Evolutionary conservation across 495 filamentous ascomycete genomes (phyloP).

Genomic region (Aspergillus funiculosus): DNA sequence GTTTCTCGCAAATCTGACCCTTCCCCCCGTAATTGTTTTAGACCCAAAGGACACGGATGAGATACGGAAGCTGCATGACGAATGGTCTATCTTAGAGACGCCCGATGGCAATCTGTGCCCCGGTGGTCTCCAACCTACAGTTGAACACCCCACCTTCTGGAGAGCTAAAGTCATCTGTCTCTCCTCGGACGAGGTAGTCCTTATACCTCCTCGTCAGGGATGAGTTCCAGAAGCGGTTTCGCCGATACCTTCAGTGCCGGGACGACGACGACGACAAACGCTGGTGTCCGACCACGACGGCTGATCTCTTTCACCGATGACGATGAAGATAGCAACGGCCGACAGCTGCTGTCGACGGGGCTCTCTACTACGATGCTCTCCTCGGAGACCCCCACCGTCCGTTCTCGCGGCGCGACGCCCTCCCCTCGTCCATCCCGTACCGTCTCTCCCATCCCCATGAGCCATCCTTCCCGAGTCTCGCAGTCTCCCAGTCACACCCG

Average conservation of each 20-base stretch:
- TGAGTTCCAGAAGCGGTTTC: slow-evolving; percentile 42
- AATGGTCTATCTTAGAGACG: slow-evolving; percentile 40
- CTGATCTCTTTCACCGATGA: slow-evolving; percentile 40
- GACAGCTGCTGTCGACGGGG: slow-evolving; percentile 30
- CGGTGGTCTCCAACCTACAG: slow-evolving; percentile 27
- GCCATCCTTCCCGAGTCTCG: slow-evolving; percentile 38
- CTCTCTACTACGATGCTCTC: slow-evolving; percentile 28
- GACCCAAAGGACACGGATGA: slow-evolving; percentile 32
- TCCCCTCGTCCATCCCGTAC: slow-evolving; percentile 42
- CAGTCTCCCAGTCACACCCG: slow-evolving; percentile 20
- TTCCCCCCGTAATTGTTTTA: slow-evolving; percentile 3
- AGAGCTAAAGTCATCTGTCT: slow-evolving; percentile 23
- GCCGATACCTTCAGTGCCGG: slow-evolving; percentile 37
- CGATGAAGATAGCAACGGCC: slow-evolving; percentile 29
- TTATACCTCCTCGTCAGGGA: slow-evolving; percentile 31
- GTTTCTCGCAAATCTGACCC: not conserved
- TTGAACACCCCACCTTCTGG: slow-evolving; percentile 15
- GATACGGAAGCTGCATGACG: slow-evolving; percentile 37
- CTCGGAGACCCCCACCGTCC: slow-evolving; percentile 24
- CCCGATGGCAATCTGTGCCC: slow-evolving; percentile 42
- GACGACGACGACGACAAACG: slow-evolving; percentile 29
- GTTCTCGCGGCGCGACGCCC: slow-evolving; percentile 38
- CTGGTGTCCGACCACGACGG: slow-evolving; percentile 41
- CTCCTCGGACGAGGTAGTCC: slow-evolving; percentile 15
- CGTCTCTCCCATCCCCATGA: slow-evolving; percentile 45